These are phyloP conservation scores for Mycena galopus DNA, from an alignment of 768 basidiomycete genomes.

Conservation along the genomic window DNA sequence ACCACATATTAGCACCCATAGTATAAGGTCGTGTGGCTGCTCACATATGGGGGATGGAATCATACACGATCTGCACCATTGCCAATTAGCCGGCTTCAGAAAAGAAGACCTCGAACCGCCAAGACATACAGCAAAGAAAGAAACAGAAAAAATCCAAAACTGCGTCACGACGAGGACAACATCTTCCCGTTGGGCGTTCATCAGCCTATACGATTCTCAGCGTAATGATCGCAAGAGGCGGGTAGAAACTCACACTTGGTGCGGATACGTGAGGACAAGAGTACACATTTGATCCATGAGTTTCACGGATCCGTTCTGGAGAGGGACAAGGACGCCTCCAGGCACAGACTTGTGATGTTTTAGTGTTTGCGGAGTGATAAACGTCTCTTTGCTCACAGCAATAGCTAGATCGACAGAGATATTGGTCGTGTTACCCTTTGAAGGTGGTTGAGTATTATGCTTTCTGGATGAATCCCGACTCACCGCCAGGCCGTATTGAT, in stretches of 20 bases:
- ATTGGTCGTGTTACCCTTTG: slow-evolving; percentile 2
- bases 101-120: background rate
- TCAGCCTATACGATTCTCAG: slow-evolving; percentile 13
- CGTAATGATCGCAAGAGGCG: background rate
- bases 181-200: slow-evolving; percentile 43
- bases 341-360: slow-evolving; percentile 2
- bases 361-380: background rate
- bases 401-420: slow-evolving; percentile 6
- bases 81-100: background rate
- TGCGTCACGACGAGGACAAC: slow-evolving; percentile 46
- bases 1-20: background rate
- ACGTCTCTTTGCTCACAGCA: background rate
- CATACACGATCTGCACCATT: slow-evolving; percentile 46
- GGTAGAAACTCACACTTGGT: slow-evolving; percentile 36
- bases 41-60: slow-evolving; percentile 55
- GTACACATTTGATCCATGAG: slow-evolving; percentile 42
- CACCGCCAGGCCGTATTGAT: slow-evolving; percentile 19
- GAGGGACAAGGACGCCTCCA: slow-evolving; percentile 28
- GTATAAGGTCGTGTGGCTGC: background rate
- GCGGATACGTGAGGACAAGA: slow-evolving; percentile 43
- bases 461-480: background rate
- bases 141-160: slow-evolving; percentile 49
- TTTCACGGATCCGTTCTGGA: slow-evolving; percentile 24
- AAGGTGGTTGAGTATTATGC: background rate
- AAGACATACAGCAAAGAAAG: slow-evolving; percentile 39